Evolutionary conservation across 768 basidiomycete genomes (phyloP).

Genomic region (Mycena indigotica): DNA sequence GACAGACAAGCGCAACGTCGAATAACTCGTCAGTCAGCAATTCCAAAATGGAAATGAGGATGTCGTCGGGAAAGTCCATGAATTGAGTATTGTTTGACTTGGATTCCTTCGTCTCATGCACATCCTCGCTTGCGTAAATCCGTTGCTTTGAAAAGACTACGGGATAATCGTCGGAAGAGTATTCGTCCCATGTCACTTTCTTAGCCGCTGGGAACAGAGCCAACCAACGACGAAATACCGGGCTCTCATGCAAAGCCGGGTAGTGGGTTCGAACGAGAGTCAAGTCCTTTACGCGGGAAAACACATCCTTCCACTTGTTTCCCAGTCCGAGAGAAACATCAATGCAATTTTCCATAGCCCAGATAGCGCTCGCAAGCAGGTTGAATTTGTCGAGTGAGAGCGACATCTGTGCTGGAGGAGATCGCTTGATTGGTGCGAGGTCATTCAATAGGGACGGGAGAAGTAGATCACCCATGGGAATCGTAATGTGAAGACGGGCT

Average conservation of each 20-base stretch:
- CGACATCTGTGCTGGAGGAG: background rate
- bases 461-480: background rate
- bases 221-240: conserved; percentile 1
- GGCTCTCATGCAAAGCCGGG: background rate
- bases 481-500: background rate
- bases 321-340: conserved; percentile 1
- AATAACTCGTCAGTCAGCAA: background rate
- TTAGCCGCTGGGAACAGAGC: background rate
- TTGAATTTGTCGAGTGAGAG: background rate
- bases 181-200: background rate
- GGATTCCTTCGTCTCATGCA: background rate
- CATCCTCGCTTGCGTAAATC: background rate
- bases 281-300: background rate
- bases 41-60: background rate
- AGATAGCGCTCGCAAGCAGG: background rate
- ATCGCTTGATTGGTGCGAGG: background rate
- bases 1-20: conserved; percentile 1
- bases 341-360: conserved; percentile 2
- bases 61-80: conserved; percentile 1
- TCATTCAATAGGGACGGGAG: background rate
- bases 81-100: background rate
- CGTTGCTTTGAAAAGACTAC: background rate
- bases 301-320: background rate
- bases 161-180: background rate
- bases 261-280: background rate